Evolutionary conservation across 306 rosid genomes (phyloP).

Genomic region (Fragaria ananassa): DNA sequence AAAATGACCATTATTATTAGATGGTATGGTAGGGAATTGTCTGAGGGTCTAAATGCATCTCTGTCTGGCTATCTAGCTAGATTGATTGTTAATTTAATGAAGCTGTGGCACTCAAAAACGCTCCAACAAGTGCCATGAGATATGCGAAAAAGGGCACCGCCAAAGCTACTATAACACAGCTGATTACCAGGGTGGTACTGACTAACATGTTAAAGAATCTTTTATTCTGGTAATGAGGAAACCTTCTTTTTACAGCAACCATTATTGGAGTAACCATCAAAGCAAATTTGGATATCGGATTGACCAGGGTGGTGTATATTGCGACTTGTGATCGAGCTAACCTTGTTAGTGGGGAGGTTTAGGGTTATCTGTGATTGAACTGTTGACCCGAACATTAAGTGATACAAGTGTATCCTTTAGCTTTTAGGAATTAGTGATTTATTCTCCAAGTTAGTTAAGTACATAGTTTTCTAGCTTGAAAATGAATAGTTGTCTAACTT

Average conservation of each 20-base stretch:
- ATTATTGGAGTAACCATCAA: constrained; percentile 63
- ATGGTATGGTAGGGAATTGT: constrained; percentile 23
- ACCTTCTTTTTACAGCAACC: constrained; percentile 42
- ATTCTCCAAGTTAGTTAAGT: too few relatives aligned
- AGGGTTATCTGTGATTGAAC: constrained; percentile 41
- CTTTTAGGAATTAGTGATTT: too few relatives aligned
- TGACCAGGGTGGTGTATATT: constrained; percentile 22
- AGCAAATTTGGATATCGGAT: constrained; percentile 52
- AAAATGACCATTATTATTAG: constrained; percentile 33
- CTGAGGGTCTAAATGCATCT: constrained; percentile 30
- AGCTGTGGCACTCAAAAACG: constrained; percentile 54
- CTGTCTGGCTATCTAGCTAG: not conserved
- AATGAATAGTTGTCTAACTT: too few relatives aligned
- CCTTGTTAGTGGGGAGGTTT: constrained; percentile 2
- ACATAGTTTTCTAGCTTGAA: too few relatives aligned
- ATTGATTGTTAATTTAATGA: constrained; percentile 14
- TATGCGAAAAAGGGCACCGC: constrained; percentile 49
- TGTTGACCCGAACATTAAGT: constrained; percentile 58
- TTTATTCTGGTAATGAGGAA: constrained; percentile 38
- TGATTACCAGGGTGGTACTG: constrained; percentile 42
- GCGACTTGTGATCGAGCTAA: constrained; percentile 24
- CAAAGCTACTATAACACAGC: constrained; percentile 49
- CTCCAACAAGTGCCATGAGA: constrained; percentile 74
- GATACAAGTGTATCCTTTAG: too few relatives aligned
- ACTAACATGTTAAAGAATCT: constrained; percentile 28